These are phyloP conservation scores for Rhododendron ferrugineum DNA, from an alignment of 148 eudicot genomes.

Conservation along the genomic window DNA sequence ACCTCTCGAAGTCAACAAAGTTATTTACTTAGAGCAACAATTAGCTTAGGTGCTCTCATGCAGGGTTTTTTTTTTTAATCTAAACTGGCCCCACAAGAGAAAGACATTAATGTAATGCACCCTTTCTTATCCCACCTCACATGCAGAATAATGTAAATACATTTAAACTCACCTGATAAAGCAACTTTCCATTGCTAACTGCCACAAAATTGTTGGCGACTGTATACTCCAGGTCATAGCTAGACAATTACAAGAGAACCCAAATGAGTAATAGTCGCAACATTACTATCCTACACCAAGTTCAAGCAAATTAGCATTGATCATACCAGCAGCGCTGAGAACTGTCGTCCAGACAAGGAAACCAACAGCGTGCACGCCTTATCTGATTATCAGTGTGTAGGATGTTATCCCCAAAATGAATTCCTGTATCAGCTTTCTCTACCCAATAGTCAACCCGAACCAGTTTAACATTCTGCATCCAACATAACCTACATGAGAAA, in stretches of 20 bases:
- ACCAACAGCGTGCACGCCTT: conserved; percentile 98
- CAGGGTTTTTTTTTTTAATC: background rate
- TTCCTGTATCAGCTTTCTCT: conserved; percentile 93
- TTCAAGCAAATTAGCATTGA: conserved; percentile 8
- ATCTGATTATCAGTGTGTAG: conserved; percentile 89
- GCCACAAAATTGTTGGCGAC: conserved; percentile 86
- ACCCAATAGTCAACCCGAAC: conserved; percentile 96
- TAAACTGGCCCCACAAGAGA: background rate
- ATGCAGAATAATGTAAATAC: background rate
- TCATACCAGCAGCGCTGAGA: conserved; percentile 88
- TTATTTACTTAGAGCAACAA: background rate
- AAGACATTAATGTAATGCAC: background rate
- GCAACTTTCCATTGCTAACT: conserved; percentile 81
- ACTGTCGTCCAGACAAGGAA: conserved; percentile 91
- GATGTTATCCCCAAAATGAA: conserved; percentile 68
- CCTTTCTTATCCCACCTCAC: background rate
- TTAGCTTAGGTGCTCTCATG: background rate
- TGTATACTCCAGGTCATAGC: conserved; percentile 94
- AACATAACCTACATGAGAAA: conserved; percentile 84
- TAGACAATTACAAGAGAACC: conserved; percentile 23
- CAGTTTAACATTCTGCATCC: conserved; percentile 86
- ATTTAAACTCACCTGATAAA: conserved; percentile 68
- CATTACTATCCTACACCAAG: background rate
- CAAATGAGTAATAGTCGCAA: conserved; percentile 7
- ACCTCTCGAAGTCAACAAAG: background rate